Base-by-base conservation (phyloP, 148 eudicot genomes). In the Camellia sinensis region DNA sequence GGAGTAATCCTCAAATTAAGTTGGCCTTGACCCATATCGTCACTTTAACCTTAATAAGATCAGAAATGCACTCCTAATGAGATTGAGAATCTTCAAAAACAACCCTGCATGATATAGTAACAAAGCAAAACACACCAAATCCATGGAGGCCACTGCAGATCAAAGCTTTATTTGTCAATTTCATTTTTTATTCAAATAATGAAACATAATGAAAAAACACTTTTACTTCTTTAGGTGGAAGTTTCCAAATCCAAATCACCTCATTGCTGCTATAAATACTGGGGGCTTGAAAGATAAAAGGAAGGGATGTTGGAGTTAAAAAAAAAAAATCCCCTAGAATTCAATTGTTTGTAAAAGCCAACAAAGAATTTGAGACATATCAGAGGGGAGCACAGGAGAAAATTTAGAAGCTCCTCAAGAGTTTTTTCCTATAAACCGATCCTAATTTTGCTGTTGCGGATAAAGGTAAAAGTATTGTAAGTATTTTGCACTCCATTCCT, bases 381-480 rank as follows among this genome's bases (percentile, higher is more conserved):
- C 56, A 60, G 29, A 50, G 17, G 69, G 80, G 29, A 77, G 84
- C 71, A 63, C 64, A 64, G 61, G 60, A 64, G 22, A 70, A 76
- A 71, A 37, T 72, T 73, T 54, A 15, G 40, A 64, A 71, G 71
- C 71, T 70, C 75, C 81, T 64, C 84, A 6, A 62, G 53, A 61
- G 45, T 53, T 70, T 69, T 56, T 29, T 67, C 68, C 29, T 61
- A 65, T 46, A 53, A 82, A 82, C 77, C 53, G 78, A 81, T 71
- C 72, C 66, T 66, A 79, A 71, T 29, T 53, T 74, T 85, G 70
- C 56, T 73, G 83, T 14, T 84, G 80, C 46, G 80, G 77, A 66
- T 82, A 75, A 40, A 81, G 83, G 57, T 81, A 80, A 79, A 89
- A 61, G 84, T 85, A 84, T 83, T 82, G 79, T 82, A 85, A 81